phyloP scores from a whole-genome alignment of 2,329 filamentous ascomycete genomes.

The Diplodia sapinea region DNA sequence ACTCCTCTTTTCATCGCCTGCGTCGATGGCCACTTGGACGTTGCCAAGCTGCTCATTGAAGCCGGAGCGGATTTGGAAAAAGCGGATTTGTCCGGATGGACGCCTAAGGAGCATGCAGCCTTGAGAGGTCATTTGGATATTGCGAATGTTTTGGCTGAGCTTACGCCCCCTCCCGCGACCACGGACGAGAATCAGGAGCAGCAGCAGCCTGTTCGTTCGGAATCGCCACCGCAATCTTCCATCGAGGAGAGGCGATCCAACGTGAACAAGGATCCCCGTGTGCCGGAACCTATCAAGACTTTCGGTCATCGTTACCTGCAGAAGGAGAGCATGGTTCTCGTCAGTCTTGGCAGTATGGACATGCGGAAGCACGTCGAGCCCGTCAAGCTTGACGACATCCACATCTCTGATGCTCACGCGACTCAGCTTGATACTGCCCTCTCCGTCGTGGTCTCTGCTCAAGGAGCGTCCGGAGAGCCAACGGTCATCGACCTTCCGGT shows the following conservation, averaged over 20 bases:
- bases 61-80: slow-evolving; percentile 77
- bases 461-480: slow-evolving; percentile 82
- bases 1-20: slow-evolving; percentile 93
- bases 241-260: slow-evolving; percentile 55
- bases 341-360: slow-evolving; percentile 95
- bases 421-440: slow-evolving; percentile 94
- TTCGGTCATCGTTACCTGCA: slow-evolving; percentile 96
- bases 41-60: slow-evolving; percentile 78
- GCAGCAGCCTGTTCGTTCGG: slow-evolving; percentile 39
- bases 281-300: slow-evolving; percentile 82
- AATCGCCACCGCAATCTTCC: slow-evolving; percentile 61
- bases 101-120: slow-evolving; percentile 88
- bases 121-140: slow-evolving; percentile 86
- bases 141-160: slow-evolving; percentile 68
- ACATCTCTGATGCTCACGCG: slow-evolving; percentile 83
- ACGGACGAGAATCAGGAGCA: slow-evolving; percentile 35
- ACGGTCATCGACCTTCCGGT: slow-evolving; percentile 91
- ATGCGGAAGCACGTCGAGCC: slow-evolving; percentile 80
- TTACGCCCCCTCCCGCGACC: slow-evolving; percentile 52
- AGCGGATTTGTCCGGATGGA: slow-evolving; percentile 89
- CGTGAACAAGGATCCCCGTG: slow-evolving; percentile 53
- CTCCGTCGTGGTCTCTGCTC: slow-evolving; percentile 87
- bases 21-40: slow-evolving; percentile 80
- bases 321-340: slow-evolving; percentile 84
- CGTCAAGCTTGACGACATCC: slow-evolving; percentile 86